Conservation (phyloP, 2,329 filamentous ascomycete species). For the Claviceps pazoutovae region DNA sequence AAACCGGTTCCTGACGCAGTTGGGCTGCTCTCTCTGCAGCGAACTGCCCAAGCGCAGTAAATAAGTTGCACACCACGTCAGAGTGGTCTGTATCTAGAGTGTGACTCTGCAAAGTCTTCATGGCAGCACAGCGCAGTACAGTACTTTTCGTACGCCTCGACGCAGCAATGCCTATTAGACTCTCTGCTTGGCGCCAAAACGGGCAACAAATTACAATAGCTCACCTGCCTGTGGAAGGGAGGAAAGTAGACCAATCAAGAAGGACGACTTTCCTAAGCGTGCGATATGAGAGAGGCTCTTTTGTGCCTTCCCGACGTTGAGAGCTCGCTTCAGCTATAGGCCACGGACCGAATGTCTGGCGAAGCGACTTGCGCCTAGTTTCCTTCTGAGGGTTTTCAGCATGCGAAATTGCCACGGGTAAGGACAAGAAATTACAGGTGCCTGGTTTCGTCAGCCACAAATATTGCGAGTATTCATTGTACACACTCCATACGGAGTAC, state of each 20-base stretch:
- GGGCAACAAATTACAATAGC: not conserved
- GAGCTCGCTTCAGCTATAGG: not conserved
- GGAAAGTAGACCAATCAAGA: not conserved
- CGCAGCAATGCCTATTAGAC: not conserved
- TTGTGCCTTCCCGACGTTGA: not conserved
- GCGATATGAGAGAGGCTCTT: too few species aligned
- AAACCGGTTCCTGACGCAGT: not conserved
- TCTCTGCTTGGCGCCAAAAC: not conserved
- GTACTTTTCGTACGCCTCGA: not conserved
- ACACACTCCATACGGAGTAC: not conserved
- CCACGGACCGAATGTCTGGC: not conserved
- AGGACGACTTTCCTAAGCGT: not conserved
- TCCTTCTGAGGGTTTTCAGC: not conserved
- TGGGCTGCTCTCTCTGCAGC: not conserved
- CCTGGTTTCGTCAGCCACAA: not conserved
- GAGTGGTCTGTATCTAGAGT: not conserved
- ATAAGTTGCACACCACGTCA: not conserved
- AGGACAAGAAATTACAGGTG: not conserved
- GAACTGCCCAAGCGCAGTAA: not conserved
- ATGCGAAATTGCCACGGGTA: not conserved
- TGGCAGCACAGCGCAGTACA: not conserved
- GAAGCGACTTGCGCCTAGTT: not conserved
- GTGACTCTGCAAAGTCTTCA: not conserved
- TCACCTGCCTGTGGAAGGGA: not conserved
- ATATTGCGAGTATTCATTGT: not conserved